Base-by-base conservation (phyloP, 164 flowering plant genomes). In the Aristolochia fimbriata region DNA sequence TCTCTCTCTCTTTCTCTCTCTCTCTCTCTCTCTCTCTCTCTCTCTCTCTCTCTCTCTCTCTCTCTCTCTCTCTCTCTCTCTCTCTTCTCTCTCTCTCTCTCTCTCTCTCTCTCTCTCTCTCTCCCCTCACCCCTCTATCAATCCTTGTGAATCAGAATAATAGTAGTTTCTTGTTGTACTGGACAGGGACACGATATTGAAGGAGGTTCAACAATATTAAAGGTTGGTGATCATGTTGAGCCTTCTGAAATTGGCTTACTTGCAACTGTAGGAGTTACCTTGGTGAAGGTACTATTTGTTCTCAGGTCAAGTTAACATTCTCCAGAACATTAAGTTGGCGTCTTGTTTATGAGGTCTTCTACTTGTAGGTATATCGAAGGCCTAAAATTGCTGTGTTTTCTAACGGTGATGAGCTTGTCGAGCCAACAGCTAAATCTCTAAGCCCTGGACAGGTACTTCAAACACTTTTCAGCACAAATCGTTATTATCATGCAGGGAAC, bases 321-420 rank as follows among this genome's bases (percentile, higher is more conserved):
- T 20, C 22, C 52, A 17, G 8, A 49, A 49, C 43, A 37, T 37
- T 37, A 1, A 49, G 6, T 20, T 49, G n/a, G 10, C 16, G 16
- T 0, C 19, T 17, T 49, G 16, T 47, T 23, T 9, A 47, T 9
- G 8, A 22, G 53, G 20, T 58, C 23, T 52, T 57, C 31, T 64
- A 31, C 47, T 13, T 75, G 52, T 67, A 93, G 98, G 94, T 93
- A 1, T 84, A 80, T 73, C 81, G 83, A 49, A 70, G 77, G 55
- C 98, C 97, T 61, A 77, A 72, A 59, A 61, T 93, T 69, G 98
- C 82, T n/a, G 96, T 93, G 65, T 88, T 93, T 70, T 93, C 98
- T 50, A 84, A 97, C 1, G 98, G 98, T 17, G 98, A 93, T 78
- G 98, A 93, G 70, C 92, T 93, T 62, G 90, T 86, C 30, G 97